Conservation (phyloP, 441 rosid genomes). For the Lepidium campestre region DNA sequence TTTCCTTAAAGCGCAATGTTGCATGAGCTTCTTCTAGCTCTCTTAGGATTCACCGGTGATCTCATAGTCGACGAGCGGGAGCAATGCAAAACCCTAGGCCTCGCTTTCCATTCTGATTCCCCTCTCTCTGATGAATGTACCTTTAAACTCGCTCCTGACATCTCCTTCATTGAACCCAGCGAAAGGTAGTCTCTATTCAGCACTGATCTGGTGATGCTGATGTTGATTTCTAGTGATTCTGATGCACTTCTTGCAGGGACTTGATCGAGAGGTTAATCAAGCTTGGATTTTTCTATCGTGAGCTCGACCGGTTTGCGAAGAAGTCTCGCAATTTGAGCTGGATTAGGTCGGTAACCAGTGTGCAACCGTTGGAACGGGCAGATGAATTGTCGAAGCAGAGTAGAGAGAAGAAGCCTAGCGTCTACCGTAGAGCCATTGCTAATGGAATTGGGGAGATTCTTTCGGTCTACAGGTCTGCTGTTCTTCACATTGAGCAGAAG, state of each 20-base stretch:
- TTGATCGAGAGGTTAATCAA: slow-evolving; percentile 73
- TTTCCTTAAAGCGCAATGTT: slow-evolving; percentile 38
- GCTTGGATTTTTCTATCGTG: slow-evolving; percentile 85
- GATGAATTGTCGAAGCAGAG: slow-evolving; percentile 42
- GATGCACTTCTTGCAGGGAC: slow-evolving; percentile 44
- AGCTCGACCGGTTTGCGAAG: slow-evolving; percentile 78
- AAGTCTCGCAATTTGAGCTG: slow-evolving; percentile 82
- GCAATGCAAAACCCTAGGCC: slow-evolving; percentile 54
- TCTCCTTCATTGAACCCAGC: slow-evolving; percentile 81
- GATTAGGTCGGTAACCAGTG: slow-evolving; percentile 48
- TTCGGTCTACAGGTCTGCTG: slow-evolving; percentile 80
- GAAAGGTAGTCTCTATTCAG: slow-evolving; percentile 46
- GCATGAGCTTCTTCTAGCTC: slow-evolving; percentile 85
- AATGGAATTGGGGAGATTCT: slow-evolving; percentile 93
- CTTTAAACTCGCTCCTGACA: slow-evolving; percentile 86
- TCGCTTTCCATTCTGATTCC: slow-evolving; percentile 47
- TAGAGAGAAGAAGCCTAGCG: slow-evolving; percentile 48
- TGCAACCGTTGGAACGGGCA: slow-evolving; percentile 47
- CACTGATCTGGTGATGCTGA: background rate
- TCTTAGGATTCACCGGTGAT: slow-evolving; percentile 89
- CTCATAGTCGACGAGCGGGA: slow-evolving; percentile 87
- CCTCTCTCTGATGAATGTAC: slow-evolving; percentile 59
- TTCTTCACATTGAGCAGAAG: slow-evolving; percentile 85
- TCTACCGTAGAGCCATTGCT: slow-evolving; percentile 85
- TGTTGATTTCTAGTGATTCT: background rate